Percentiles rank a stretch among this genome's conserved stretches.
Conservation (phyloP, 257 asterid species). For the Schizonepeta tenuifolia region DNA sequence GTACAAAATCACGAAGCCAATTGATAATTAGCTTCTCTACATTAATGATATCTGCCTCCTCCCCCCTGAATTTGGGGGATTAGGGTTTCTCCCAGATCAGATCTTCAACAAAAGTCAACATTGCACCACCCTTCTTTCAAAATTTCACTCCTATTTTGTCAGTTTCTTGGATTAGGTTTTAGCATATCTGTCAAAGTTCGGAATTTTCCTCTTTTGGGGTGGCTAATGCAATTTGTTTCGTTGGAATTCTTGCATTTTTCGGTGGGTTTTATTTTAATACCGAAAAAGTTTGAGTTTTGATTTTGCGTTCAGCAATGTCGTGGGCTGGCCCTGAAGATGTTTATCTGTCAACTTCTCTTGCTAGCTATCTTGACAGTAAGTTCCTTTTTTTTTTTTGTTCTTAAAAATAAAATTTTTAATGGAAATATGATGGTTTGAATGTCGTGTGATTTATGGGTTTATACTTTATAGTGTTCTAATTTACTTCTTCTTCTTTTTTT, state of each 20-base stretch:
- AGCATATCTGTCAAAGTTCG: conserved; percentile 18
- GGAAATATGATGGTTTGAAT: background rate
- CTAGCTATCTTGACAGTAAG: conserved; percentile 98
- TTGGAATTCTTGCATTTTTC: conserved; percentile 37
- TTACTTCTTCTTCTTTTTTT: no score
- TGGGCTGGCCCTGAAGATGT: conserved; percentile 98
- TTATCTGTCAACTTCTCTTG: conserved; percentile 94
- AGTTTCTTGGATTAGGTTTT: conserved; percentile 28
- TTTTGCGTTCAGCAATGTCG: conserved; percentile 64
- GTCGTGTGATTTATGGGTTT: background rate
- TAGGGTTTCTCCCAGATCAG: conserved; percentile 47
- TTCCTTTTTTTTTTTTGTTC: no score
- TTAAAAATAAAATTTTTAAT: background rate
- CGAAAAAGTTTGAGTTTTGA: conserved; percentile 50
- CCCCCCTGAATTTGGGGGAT: conserved; percentile 46
- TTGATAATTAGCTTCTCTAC: background rate
- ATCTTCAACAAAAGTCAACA: conserved; percentile 40
- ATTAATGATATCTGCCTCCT: conserved; percentile 11
- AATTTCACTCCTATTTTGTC: conserved; percentile 4
- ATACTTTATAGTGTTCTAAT: background rate
- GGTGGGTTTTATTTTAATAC: conserved; percentile 49
- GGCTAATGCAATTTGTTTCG: conserved; percentile 58
- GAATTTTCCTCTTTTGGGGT: conserved; percentile 21
- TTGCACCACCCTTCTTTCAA: conserved; percentile 15
- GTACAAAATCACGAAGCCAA: background rate